Evolutionary conservation across 1,284 basidiomycete species (phyloP).

Genomic region (Heterobasidion parviporum): DNA sequence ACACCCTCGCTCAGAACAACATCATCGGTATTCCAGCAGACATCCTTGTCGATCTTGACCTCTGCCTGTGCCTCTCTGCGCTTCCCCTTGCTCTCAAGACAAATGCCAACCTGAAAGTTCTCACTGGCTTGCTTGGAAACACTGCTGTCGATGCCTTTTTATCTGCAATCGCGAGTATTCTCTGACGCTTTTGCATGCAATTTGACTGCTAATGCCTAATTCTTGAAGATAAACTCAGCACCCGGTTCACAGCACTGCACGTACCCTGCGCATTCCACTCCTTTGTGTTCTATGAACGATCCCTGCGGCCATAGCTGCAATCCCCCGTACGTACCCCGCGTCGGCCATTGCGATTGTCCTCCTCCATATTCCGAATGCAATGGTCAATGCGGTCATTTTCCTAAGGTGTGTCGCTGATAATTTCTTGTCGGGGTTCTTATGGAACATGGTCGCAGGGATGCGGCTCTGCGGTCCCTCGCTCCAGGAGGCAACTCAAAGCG

Average conservation of each 20-base stretch:
- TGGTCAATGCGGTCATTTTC: slow-evolving; percentile 11
- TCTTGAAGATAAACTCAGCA: slow-evolving; percentile 7
- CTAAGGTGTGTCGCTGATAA: slow-evolving; percentile 6
- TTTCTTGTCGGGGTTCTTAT: too few relatives aligned
- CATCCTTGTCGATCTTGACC: slow-evolving; percentile 11
- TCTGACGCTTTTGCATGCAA: too few relatives aligned
- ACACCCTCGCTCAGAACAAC: slow-evolving; percentile 4
- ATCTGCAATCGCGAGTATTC: slow-evolving; percentile 10
- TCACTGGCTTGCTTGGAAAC: slow-evolving; percentile 14
- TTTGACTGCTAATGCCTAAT: not conserved
- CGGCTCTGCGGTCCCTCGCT: slow-evolving; percentile 6
- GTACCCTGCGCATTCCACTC: slow-evolving; percentile 9
- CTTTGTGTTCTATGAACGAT: slow-evolving; percentile 8
- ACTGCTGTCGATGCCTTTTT: slow-evolving; percentile 11
- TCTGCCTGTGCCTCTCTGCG: slow-evolving; percentile 19
- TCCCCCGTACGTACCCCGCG: slow-evolving; percentile 6
- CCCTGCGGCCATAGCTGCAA: slow-evolving; percentile 14
- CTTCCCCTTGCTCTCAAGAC: slow-evolving; percentile 15
- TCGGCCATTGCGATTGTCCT: slow-evolving; percentile 13
- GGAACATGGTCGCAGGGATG: slow-evolving; percentile 6
- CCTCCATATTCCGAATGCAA: slow-evolving; percentile 14
- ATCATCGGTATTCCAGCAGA: slow-evolving; percentile 3
- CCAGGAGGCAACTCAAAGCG: not conserved
- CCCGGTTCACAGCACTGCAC: slow-evolving; percentile 9
- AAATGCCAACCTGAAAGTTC: slow-evolving; percentile 9